Base-by-base conservation (phyloP, 208 protist genomes). In the Herpetomonas samuelpessoai region DNA sequence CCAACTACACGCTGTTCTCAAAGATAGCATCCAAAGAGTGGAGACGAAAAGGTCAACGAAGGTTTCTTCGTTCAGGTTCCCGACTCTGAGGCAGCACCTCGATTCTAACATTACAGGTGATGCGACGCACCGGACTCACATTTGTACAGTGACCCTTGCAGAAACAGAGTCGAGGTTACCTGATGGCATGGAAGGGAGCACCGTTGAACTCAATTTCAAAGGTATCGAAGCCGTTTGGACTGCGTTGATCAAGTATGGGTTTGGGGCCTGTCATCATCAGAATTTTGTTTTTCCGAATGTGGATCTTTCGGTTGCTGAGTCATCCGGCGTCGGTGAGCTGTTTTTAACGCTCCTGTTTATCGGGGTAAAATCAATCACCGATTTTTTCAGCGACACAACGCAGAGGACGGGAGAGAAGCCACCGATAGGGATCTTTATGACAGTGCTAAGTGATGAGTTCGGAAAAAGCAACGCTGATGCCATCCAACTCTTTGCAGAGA, bases 341-440 rank as follows among this genome's bases (percentile, higher is more conserved):
- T 60, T 86, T 22, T 65, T 85, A 52, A 85, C 80, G 21, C 26
- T 87, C 10, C 66, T 82, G 21, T 59, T 83, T n/a, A 21, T 65
- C 30, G 68, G 48, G 16, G 46, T 75, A 9, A 64, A 58, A 22
- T 76, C 58, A 0, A 72, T 81, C 52, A 52, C 70, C 44, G 62
- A 76, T 56, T 28, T 75, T 53, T 81, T 76, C 63, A n/a, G 47
- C 6, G 57, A 47, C 27, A 53, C 68, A 62, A 10, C 35, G 6
- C 25, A 52, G 3, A 24, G 22, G 3, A 38, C 10, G 19, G 21
- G 10, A 35, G 46, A 48, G 1, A 7, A 50, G 4, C 24, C 48
- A 6, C 25, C 53, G 0, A 26, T 66, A 4, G 21, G 2, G 9
- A 21, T 66, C 25, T 29, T 28, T 16, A 28, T 66, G 3, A 66